Percentiles rank a stretch among this genome's conserved stretches.
phyloP scores from a whole-genome alignment of 208 protist species.

The Leishmania mexicana region DNA sequence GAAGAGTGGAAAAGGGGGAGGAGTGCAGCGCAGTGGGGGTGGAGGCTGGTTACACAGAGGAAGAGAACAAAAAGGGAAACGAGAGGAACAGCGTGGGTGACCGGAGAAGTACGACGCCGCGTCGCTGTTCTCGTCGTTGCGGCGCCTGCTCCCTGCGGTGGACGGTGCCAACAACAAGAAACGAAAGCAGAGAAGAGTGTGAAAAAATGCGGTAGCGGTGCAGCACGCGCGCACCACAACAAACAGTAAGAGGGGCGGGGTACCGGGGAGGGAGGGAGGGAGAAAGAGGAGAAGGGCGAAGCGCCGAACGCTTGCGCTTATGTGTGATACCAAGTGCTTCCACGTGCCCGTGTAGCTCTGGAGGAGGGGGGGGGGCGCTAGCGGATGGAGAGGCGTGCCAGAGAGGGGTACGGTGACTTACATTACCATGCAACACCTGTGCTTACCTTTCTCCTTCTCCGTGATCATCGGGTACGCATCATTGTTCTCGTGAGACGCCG shows the following conservation, averaged over 20 bases:
- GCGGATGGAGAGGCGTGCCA: not conserved
- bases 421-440: constrained; percentile 42
- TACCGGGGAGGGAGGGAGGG: not conserved
- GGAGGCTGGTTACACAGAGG: not conserved
- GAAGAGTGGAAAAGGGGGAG: not conserved
- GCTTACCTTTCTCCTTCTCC: constrained; percentile 36
- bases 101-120: not conserved
- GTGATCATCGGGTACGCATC: not conserved
- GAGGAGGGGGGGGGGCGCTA: too few species aligned
- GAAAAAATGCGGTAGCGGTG: not conserved
- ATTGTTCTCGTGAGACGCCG: constrained; percentile 1
- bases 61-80: not conserved
- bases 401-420: constrained; percentile 4
- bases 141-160: too few species aligned
- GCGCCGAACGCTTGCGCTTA: not conserved
- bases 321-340: not conserved
- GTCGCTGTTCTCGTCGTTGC: not conserved
- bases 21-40: not conserved
- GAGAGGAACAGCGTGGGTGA: not conserved
- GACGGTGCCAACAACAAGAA: not conserved
- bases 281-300: not conserved
- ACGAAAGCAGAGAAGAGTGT: not conserved
- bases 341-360: not conserved
- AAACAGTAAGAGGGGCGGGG: not conserved
- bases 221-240: not conserved